Percentiles rank a stretch among this genome's conserved stretches.
Evolutionary conservation across 345 rosid genomes (phyloP).

Genomic region (Hibiscus syriacus): DNA sequence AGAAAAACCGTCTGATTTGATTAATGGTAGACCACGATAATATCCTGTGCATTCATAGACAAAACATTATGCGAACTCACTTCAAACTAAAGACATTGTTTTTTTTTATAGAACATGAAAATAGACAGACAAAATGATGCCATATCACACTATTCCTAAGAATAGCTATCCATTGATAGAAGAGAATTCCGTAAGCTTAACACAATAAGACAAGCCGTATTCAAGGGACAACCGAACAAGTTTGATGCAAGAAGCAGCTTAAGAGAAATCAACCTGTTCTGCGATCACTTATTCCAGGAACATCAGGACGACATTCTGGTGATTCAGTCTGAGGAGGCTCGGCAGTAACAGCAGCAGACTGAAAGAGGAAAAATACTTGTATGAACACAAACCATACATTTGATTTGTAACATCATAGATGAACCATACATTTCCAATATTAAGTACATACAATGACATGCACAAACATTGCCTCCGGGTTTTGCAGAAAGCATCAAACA

Average conservation of each 20-base stretch:
- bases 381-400: conserved; percentile 13
- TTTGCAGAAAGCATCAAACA: background rate
- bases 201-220: background rate
- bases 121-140: background rate
- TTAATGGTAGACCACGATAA: background rate
- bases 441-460: background rate
- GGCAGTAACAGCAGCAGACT: conserved; percentile 13
- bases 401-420: conserved; percentile 1
- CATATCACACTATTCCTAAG: background rate
- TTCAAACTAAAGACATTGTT: background rate
- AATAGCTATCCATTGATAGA: background rate
- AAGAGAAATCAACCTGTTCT: conserved; percentile 46
- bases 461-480: background rate
- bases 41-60: background rate
- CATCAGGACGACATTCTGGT: conserved; percentile 35
- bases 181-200: conserved; percentile 3
- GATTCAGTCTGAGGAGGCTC: conserved; percentile 29
- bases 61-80: background rate
- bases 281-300: conserved; percentile 49
- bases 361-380: conserved; percentile 12
- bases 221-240: conserved; percentile 2
- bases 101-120: background rate
- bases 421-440: background rate
- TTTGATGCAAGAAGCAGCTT: conserved; percentile 1
- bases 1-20: background rate